Evolutionary conservation across 441 rosid species (phyloP), one percentile per base, ranked within the genome.

Genomic region (Croton laevigatus): DNA sequence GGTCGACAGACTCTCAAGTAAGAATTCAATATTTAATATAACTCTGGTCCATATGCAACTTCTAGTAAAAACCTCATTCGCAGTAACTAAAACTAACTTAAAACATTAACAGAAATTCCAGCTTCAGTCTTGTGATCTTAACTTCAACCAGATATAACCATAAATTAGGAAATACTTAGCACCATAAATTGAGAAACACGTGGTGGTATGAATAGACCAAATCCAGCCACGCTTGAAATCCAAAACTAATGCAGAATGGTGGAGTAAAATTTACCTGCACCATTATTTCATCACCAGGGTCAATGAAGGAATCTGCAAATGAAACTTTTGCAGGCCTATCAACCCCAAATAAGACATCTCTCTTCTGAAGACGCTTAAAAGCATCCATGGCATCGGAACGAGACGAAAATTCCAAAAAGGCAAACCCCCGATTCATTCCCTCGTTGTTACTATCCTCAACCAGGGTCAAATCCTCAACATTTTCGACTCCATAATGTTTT

Each of bases 381-480:
- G 92, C 93, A 78, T 90, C 97, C 96, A 83, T 88, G 10, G 98
- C 94, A 69, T 92, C 97, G 60, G 94, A 85, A 71, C 93, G 99
- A 78, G 94, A 89, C 59, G 94, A 81, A 79, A 94, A 90, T 72
- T 94, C 98, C 87, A 94, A 72, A 81, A 94, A 94, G 17, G 98
- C 99, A 86, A 89, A 94, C n/a, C 99, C 99, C 69, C 98, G 82
- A 79, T 94, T 94, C 93, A 88, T 86, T 79, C 93, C 97, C 63
- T 73, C 88, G 48, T 83, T 86, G 89, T 90, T 89, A 77, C 81
- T 83, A 79, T 94, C 99, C 78, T 92, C 99, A 37, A 94, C 99
- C 85, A 94, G 80, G 20, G 97, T 83, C 81, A 94, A 78, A 62
- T 89, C 99, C 71, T 94, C 94, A 83, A 89, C 83, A 84, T 83